A percentile compares a stretch with the other conserved stretches of the same genome.
Evolutionary conservation across 495 filamentous ascomycete genomes (phyloP).

Genomic region (Neurospora sp.): DNA sequence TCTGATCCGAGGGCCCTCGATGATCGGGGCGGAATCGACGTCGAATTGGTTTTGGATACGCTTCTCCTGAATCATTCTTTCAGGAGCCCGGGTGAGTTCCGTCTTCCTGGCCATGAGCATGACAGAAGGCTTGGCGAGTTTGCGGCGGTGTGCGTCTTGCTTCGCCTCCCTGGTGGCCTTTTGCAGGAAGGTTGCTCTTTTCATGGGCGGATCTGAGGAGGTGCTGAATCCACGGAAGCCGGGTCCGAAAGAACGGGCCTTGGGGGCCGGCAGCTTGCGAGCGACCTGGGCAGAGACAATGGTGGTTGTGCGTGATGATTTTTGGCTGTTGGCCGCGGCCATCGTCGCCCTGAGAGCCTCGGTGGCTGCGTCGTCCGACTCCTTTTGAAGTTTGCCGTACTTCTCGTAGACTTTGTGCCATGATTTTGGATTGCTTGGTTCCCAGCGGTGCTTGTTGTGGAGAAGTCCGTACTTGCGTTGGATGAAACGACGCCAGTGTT

Average conservation of each 20-base stretch:
- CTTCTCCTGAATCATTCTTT: slow-evolving; percentile 25
- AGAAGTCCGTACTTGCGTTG: slow-evolving; percentile 20
- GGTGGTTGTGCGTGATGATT: slow-evolving; percentile 17
- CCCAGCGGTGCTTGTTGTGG: slow-evolving; percentile 12
- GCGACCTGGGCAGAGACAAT: slow-evolving; percentile 15
- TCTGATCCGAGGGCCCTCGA: slow-evolving; percentile 1
- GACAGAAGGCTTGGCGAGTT: slow-evolving; percentile 15
- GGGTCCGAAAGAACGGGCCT: neutral
- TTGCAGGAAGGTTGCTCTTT: slow-evolving; percentile 9
- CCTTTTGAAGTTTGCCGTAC: slow-evolving; percentile 32
- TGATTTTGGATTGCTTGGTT: slow-evolving; percentile 20
- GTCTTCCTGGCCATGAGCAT: slow-evolving; percentile 11
- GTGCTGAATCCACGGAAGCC: neutral
- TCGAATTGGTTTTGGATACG: slow-evolving; percentile 20
- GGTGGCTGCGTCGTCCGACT: slow-evolving; percentile 41
- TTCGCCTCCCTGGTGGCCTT: slow-evolving; percentile 8
- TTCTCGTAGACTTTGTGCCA: slow-evolving; percentile 30
- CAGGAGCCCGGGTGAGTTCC: slow-evolving; percentile 27
- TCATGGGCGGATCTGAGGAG: neutral
- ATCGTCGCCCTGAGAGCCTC: slow-evolving; percentile 26
- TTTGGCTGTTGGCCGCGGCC: slow-evolving; percentile 19
- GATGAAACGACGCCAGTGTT: slow-evolving; percentile 33
- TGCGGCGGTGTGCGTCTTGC: slow-evolving; percentile 8
- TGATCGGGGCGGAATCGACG: neutral
- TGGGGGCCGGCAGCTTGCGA: slow-evolving; percentile 8